phyloP scores from a whole-genome alignment of 2,329 filamentous ascomycete genomes.

The Phoma sp. region DNA sequence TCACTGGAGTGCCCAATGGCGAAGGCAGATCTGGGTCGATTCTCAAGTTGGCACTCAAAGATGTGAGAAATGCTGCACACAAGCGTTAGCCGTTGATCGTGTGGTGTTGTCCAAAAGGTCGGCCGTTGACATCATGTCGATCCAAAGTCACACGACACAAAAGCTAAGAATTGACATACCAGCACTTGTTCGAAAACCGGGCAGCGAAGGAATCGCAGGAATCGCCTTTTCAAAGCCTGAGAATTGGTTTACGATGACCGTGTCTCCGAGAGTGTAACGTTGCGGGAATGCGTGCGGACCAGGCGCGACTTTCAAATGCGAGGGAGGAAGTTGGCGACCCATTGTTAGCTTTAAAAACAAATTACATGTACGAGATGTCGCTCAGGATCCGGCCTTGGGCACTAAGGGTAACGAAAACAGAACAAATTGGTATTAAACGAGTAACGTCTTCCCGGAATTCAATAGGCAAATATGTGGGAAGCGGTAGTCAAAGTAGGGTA shows the following conservation, averaged over 20 bases:
- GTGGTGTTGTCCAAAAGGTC: background rate
- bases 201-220: constrained; percentile 45
- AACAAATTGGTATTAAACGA: constrained; percentile 13
- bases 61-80: constrained; percentile 77
- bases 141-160: constrained; percentile 25
- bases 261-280: constrained; percentile 34
- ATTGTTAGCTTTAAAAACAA: constrained; percentile 31
- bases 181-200: constrained; percentile 48
- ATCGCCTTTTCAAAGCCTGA: constrained; percentile 45
- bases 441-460: constrained; percentile 7
- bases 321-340: constrained; percentile 44
- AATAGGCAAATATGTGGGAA: constrained; percentile 16
- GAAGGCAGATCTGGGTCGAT: constrained; percentile 66
- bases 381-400: constrained; percentile 26
- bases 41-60: constrained; percentile 79
- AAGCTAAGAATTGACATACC: constrained; percentile 39
- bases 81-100: constrained; percentile 19
- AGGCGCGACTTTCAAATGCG: constrained; percentile 42
- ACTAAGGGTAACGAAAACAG: constrained; percentile 10
- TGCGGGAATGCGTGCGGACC: constrained; percentile 40
- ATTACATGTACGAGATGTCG: constrained; percentile 32
- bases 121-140: constrained; percentile 13
- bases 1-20: constrained; percentile 69
- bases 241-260: constrained; percentile 44
- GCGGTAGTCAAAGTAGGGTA: constrained; percentile 7